Base-by-base conservation (phyloP, 371 early-diverging fungal genomes). In the Lichtheimia ramosa region DNA sequence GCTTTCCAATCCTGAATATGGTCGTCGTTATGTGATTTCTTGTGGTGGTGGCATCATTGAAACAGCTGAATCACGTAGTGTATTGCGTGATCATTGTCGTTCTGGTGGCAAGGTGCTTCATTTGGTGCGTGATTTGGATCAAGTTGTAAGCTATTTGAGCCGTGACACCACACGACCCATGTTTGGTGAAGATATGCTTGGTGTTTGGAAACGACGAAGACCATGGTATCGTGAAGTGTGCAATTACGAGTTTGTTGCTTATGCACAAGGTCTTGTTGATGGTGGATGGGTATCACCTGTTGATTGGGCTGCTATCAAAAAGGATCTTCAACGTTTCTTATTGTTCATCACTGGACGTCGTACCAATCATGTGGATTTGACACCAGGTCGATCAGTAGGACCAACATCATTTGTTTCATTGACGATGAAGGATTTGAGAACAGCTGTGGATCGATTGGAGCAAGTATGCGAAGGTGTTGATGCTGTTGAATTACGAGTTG, bases 1-100 rank as follows among this genome's bases (percentile, higher is more conserved):
- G 3, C 56, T 81, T 51, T 63, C 68, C n/a, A 68, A 72, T 12
- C 78, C 81, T 4, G n/a, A 43, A 0, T 78, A 77, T 54, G 71
- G 63, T 20, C 69, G 61, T 20, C 83, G 82, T 8, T 76, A 88
- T 54, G 81, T 98, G 7, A 85, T 97, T 58, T 88, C 96, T 1
- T 96, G 96, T 65, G 98, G 98, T 43, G 98, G 98, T 15, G 98
- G 98, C 15, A 88, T 96, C 59, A 90, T 98, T 34, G 98, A 98
- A 69, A 85, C 86, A 0, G 84, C 82, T 25, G 84, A 70, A n/a
- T 87, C 86, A 14, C 84, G 95, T n/a, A 64, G 70, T 6, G 56
- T 84, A 0, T 62, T 96, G 54, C 73, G 83, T 54, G 67, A 82
- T 18, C 89, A 85, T 63, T 66, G 69, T 21, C 70, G 78, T 12